phyloP scores from a whole-genome alignment of 106 monocot species.

The Ottelia alismoides region DNA sequence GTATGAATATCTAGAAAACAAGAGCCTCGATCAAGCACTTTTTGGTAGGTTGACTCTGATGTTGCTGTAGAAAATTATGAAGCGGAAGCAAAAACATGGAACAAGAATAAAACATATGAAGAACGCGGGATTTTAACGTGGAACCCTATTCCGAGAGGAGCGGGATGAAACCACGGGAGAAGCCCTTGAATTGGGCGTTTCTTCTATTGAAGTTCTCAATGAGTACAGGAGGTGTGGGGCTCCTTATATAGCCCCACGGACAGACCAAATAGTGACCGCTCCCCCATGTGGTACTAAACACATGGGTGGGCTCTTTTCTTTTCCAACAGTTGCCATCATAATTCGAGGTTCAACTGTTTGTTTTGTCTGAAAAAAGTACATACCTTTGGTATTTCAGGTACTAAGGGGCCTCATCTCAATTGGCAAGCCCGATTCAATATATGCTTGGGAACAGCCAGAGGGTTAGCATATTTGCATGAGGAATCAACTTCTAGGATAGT shows the following conservation, averaged over 20 bases:
- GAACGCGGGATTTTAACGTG: not conserved
- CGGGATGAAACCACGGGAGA: no score
- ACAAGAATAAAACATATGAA: not conserved
- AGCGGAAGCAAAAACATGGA: no score
- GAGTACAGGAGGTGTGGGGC: no score
- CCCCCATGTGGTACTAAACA: not conserved
- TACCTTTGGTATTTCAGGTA: not conserved
- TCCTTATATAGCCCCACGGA: no score
- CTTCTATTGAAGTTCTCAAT: no score
- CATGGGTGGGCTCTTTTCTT: not conserved
- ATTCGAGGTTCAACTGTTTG: not conserved
- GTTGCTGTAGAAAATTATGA: no score
- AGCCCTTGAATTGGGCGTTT: no score
- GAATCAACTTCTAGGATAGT: not conserved
- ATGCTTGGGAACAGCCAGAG: constrained; percentile 1
- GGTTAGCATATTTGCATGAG: constrained; percentile 10
- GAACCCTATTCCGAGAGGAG: no score
- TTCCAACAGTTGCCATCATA: not conserved
- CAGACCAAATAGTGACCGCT: no score
- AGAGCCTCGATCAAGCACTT: not conserved
- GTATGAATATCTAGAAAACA: constrained; percentile 5
- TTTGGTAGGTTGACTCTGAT: constrained; percentile 4
- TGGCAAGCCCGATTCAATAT: constrained; percentile 1
- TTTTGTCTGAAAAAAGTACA: no score
- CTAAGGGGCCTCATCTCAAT: not conserved